Conservation (phyloP, 768 basidiomycete genomes). For the Lepiota brunneoincarnata region DNA sequence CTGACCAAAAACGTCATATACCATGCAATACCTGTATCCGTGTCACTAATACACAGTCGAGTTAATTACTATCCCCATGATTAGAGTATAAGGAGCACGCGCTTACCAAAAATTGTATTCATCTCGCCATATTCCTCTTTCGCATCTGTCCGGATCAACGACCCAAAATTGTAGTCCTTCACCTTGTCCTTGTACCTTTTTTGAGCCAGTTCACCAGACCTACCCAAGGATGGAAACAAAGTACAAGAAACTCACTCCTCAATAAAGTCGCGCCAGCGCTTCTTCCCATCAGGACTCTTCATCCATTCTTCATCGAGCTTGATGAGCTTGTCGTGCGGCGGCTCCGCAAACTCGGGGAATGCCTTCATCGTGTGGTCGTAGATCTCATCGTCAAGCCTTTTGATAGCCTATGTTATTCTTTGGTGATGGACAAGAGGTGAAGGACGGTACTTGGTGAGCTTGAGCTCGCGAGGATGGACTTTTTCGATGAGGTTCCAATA, state of each 20-base stretch:
- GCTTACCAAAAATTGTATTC: slow-evolving; percentile 91
- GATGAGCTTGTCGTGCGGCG: slow-evolving; percentile 42
- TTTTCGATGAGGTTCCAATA: slow-evolving; percentile 93
- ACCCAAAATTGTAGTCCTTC: slow-evolving; percentile 96
- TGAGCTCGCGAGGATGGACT: slow-evolving; percentile 72
- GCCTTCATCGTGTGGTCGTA: slow-evolving; percentile 66
- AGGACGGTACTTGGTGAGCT: slow-evolving; percentile 67
- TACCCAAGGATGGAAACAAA: neutral
- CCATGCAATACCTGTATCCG: slow-evolving; percentile 57
- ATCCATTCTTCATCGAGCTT: slow-evolving; percentile 88
- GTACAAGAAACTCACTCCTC: slow-evolving; percentile 42
- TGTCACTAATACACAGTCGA: slow-evolving; percentile 42
- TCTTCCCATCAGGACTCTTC: slow-evolving; percentile 87
- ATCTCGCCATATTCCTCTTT: slow-evolving; percentile 81
- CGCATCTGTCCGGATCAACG: slow-evolving; percentile 81
- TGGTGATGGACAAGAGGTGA: neutral
- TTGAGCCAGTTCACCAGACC: neutral
- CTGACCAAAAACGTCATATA: slow-evolving; percentile 1
- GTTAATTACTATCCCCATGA: neutral
- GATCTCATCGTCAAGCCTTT: slow-evolving; percentile 88
- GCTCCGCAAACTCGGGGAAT: slow-evolving; percentile 77
- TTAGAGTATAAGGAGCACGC: neutral
- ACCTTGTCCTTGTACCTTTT: slow-evolving; percentile 84
- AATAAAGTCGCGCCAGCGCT: slow-evolving; percentile 89
- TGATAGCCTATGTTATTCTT: slow-evolving; percentile 1